Base-by-base conservation (phyloP, 257 asterid species). In the Capsicum chinense region DNA sequence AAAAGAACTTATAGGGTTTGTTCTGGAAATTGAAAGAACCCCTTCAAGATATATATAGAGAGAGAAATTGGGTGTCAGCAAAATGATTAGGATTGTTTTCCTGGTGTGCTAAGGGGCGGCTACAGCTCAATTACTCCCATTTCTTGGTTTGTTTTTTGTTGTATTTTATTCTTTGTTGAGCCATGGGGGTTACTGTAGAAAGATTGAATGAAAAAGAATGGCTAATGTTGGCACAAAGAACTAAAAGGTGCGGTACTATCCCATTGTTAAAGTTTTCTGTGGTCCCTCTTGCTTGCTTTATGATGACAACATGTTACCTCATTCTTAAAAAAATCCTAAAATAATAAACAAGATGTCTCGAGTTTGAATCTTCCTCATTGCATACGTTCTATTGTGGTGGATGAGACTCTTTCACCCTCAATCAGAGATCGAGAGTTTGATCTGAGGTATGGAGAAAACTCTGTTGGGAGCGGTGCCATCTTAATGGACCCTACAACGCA, bases 171-270 rank as follows among this genome's bases (percentile, higher is more conserved):
- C 39, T 21, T 15, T 42, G 5, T 80, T 73, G 15, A 0, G 7
- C 54, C 21, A 11, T 19, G 17, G 47, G 80, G 12, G 19, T 48
- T 48, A 74, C 21, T 21, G 60, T 2, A 74, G 80, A 6, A 52
- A 39, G 56, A 26, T 83, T 63, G 37, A 48, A 21, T 19, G 62
- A 74, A 74, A 78, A 86, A 86, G 86, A 78, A 86, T 19, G 86
- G 88, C 33, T 50, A 33, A 83, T 26, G 67, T 52, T 39, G 59
- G 81, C 86, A 83, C 81, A 5, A 44, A 73, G 62, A 56, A 66
- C 76, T 57, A 83, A 66, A 78, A 42, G 81, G 21, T 85, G 85
- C 86, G 16, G 81, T 81, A 63, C 74, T 64, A 63, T 74, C 85
- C 76, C 13, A 26, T 26, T 26, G 33, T 26, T 19, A 6, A 9